Base-by-base conservation (phyloP, 192 early-diverging fungal genomes). In the Dissophora ornata region DNA sequence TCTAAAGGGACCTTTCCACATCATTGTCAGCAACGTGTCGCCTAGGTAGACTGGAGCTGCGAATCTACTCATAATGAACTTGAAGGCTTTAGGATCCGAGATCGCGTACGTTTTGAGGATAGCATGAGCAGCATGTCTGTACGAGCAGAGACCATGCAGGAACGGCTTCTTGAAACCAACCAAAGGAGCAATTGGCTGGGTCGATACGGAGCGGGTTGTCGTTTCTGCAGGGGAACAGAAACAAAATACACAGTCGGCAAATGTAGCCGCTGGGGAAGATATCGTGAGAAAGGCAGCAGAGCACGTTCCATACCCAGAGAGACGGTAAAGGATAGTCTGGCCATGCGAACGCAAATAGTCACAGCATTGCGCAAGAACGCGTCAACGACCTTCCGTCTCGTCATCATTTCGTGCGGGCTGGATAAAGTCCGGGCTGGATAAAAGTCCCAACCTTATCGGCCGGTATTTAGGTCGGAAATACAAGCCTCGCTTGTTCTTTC, bases 171-270 rank as follows among this genome's bases (percentile, higher is more conserved):
- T 85, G 78, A 91, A 88, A 0, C 91, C 91, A 22, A 93, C 58
- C 44, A 59, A 74, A 33, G 87, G 84, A 10, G 88, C 89, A 24
- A 93, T 80, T n/a, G 0, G 56, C 67, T 2, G 88, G 84, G 68
- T 93, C 91, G 25, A 87, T 86, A 59, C 91, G 91, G 18, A 92
- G 73, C 5, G 90, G 89, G 69, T 92, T 92, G 79, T 88, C 91
- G 62, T 92, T 90, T 26, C 87, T 89, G 42, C n/a, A n/a, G n/a
- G n/a, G n/a, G n/a, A n/a, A n/a, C n/a, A n/a, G n/a, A n/a, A n/a
- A n/a, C n/a, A n/a, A n/a, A n/a, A n/a, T 45, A 47, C 9, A 10
- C 18, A 30, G 15, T 38, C 7, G 6, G 36, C 36, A 38, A 38
- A 13, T 38, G 36, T 7, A 36, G 34, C 24, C 0, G 5, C 13